phyloP scores from a whole-genome alignment of 768 basidiomycete species.

The Lactarius psammicola region DNA sequence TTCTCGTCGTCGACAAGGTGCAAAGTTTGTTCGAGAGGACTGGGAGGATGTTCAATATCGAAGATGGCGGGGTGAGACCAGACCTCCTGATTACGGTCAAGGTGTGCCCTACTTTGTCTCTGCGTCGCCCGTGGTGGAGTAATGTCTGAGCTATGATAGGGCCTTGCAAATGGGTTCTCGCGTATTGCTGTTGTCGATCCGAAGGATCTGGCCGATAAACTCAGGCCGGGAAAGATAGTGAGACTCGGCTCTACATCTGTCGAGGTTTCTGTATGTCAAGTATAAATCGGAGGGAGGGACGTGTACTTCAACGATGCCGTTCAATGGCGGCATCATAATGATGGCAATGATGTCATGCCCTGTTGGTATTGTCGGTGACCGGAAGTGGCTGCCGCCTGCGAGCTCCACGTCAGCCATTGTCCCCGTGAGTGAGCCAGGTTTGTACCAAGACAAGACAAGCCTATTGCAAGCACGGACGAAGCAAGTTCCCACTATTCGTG shows the following conservation, averaged over 20 bases:
- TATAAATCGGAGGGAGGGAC: slow-evolving; percentile 63
- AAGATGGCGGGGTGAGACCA: slow-evolving; percentile 80
- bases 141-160: slow-evolving; percentile 41
- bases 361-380: too few relatives aligned
- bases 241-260: slow-evolving; percentile 14
- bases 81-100: slow-evolving; percentile 92
- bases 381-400: too few relatives aligned
- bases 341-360: too few relatives aligned
- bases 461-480: too few relatives aligned
- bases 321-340: too few relatives aligned
- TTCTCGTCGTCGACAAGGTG: slow-evolving; percentile 84
- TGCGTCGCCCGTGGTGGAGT: not conserved
- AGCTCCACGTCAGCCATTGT: too few relatives aligned
- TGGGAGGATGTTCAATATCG: slow-evolving; percentile 77
- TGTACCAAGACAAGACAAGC: too few relatives aligned
- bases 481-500: too few relatives aligned
- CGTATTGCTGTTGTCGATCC: slow-evolving; percentile 80
- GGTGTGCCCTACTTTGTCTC: slow-evolving; percentile 38
- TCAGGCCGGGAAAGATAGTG: slow-evolving; percentile 77
- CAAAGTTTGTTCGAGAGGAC: slow-evolving; percentile 91
- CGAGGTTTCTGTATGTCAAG: not conserved
- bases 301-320: too few relatives aligned
- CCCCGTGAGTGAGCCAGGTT: too few relatives aligned
- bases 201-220: slow-evolving; percentile 76
- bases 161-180: slow-evolving; percentile 91